Evolutionary conservation across 2,329 filamentous ascomycete genomes (phyloP), one percentile per base, ranked within the genome.

Genomic region (Phaeophleospora eucalypticola): DNA sequence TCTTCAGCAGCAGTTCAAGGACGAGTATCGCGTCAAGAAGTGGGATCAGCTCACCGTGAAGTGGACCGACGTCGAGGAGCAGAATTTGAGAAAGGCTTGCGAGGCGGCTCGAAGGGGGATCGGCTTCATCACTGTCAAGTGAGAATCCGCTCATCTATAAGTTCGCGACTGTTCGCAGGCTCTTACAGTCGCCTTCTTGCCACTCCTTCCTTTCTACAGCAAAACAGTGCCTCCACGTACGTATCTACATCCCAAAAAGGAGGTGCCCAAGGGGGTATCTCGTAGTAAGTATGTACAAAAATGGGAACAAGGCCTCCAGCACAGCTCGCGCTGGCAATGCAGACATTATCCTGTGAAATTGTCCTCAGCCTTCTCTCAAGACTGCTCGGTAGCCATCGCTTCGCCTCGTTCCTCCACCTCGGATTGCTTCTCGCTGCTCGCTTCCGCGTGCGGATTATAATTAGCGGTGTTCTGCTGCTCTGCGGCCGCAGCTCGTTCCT

Each of bases 21-120:
- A 74, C 43, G 81, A 83, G 58, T 83, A 76, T 58, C 68, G 72
- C 46, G 72, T 74, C 16, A 78, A 77, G 64, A 82, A 82, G 18
- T 84, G 81, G 81, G 77, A 83, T 61, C 69, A 83, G 49, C 58
- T 84, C 52, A 78, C 68, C 41, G 77, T 83, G 32, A 75, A 80
- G 58, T 84, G 81, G 81, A 83, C 81, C 16, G 81, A 84, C 65
- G 70, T 68, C 2, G 81, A 84, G 59, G 77, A 82, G 54, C 80
- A 83, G 63, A 75, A 73, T 36, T 61, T 84, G 43, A 75, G 76
- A 53, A 68, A 63, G 47, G 81, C 81, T 1, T 79, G 75, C 57
- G 71, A 77, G 57, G 69, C 66, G 45, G 81, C 81, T 2, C 74
- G 80, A 45, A 71, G 74, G 43, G 80, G 81, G 0, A 70, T 81